Base-by-base conservation (phyloP, 1,284 basidiomycete genomes). In the Microbotryomycetes sp. region DNA sequence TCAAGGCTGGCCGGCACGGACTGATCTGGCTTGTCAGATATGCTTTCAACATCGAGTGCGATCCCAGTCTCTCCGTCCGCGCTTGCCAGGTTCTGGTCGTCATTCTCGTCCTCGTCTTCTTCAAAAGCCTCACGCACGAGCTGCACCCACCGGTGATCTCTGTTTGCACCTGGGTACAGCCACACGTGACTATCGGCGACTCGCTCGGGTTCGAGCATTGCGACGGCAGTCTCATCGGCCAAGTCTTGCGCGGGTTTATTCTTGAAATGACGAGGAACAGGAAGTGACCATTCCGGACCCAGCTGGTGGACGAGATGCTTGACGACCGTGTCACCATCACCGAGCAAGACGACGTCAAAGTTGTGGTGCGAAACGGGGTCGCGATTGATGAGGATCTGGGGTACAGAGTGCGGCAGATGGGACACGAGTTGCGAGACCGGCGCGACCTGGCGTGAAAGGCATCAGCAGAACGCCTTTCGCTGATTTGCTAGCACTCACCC, bases 311-410 rank as follows among this genome's bases (percentile, higher is more conserved):
- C 87, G 6, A 97, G 78, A 71, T 91, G 81, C 21, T 83, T 76
- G 5, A 97, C 84, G 63, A 97, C 86, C 23, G 80, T 81, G 74
- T 98, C 93, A 9, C 91, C 90, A 71, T 96, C 86, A 35, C 93
- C 93, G 5, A 97, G 82, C 9, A 97, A 81, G 54, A 87, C 79
- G 57, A 93, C 86, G 87, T 92, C 70, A 54, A 67, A 56, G 56
- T 89, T 88, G 66, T 90, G 87, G 76, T 97, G 92, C 57, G 81
- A 79, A 56, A 97, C 82, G 1, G 91, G 91, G 2, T 92, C 96
- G 73, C 91, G 90, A 77, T 98, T 98, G 76, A 98, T 97, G 54
- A 97, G 82, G 56, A 98, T 90, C 82, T 91, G 74, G 1, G 68
- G 69, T 23, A 66, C 52, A 18, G 67, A 69, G 50, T 71, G 70